phyloP scores from a whole-genome alignment of 768 basidiomycete genomes.

The Hygrophoropsis aurantiaca region DNA sequence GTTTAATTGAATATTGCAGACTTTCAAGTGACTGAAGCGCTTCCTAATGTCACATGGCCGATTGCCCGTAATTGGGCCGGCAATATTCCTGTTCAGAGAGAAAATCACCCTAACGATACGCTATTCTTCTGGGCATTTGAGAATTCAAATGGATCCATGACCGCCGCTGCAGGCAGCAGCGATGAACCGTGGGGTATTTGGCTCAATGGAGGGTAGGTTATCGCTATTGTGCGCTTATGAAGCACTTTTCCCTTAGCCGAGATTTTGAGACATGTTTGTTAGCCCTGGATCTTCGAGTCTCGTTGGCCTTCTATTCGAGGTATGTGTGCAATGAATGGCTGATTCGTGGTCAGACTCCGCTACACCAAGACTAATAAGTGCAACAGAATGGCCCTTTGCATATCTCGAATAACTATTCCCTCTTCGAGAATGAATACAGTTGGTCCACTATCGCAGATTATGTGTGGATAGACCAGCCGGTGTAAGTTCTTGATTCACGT shows the following conservation, averaged over 20 bases:
- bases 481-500: too few species aligned
- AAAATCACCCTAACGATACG: slow-evolving; percentile 61
- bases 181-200: slow-evolving; percentile 70
- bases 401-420: slow-evolving; percentile 49
- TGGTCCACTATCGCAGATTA: slow-evolving; percentile 65
- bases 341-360: too few species aligned
- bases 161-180: slow-evolving; percentile 29
- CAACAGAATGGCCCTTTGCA: slow-evolving; percentile 69
- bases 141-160: slow-evolving; percentile 55
- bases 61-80: slow-evolving; percentile 58
- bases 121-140: slow-evolving; percentile 70
- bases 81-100: slow-evolving; percentile 60
- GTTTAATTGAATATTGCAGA: slow-evolving; percentile 35
- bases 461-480: slow-evolving; percentile 76
- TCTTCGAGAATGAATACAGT: slow-evolving; percentile 51
- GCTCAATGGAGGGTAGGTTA: slow-evolving; percentile 66
- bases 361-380: background rate
- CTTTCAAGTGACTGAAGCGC: slow-evolving; percentile 52
- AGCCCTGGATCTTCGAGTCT: slow-evolving; percentile 74
- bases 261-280: background rate
- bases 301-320: slow-evolving; percentile 63
- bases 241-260: too few species aligned
- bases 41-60: slow-evolving; percentile 63
- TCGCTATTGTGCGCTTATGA: background rate
- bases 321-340: slow-evolving; percentile 22